Conservation (phyloP, 192 early-diverging fungal species). For the Coemansia sp. region DNA sequence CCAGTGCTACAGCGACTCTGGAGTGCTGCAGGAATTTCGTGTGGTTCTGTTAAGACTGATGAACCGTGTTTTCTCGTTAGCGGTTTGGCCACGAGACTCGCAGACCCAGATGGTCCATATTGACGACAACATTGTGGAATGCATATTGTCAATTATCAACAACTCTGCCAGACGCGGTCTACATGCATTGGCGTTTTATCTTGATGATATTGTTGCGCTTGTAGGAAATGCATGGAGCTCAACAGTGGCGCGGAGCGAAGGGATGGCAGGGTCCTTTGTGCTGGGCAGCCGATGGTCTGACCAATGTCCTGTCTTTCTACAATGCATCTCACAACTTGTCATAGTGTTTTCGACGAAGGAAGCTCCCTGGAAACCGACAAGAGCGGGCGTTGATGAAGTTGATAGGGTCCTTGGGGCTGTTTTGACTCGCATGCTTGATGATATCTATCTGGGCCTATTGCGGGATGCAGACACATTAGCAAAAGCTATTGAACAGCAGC, state of each 20-base stretch:
- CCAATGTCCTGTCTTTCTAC: conserved; percentile 44
- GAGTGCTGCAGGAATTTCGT: conserved; percentile 29
- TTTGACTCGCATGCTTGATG: conserved; percentile 32
- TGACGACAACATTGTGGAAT: conserved; percentile 32
- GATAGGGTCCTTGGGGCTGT: conserved; percentile 34
- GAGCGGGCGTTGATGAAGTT: conserved; percentile 9
- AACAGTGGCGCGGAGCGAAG: conserved; percentile 12
- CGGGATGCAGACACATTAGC: conserved; percentile 17
- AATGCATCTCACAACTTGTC: conserved; percentile 40
- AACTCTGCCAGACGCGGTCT: conserved; percentile 39
- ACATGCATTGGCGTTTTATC: conserved; percentile 32
- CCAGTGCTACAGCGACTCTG: conserved; percentile 32
- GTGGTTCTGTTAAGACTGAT: conserved; percentile 6
- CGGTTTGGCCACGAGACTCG: conserved; percentile 14
- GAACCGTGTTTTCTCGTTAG: conserved; percentile 16
- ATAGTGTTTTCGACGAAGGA: conserved; percentile 15
- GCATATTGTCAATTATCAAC: conserved; percentile 30
- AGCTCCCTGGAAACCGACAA: conserved; percentile 13
- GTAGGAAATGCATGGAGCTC: conserved; percentile 29
- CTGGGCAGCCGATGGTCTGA: conserved; percentile 39
- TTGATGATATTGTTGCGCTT: conserved; percentile 22
- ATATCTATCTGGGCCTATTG: conserved; percentile 28
- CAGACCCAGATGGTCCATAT: conserved; percentile 12
- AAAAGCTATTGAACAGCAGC: conserved; percentile 48
- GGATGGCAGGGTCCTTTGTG: background rate